phyloP scores from a whole-genome alignment of 192 early-diverging fungal species.

The Allomyces macrogynus region DNA sequence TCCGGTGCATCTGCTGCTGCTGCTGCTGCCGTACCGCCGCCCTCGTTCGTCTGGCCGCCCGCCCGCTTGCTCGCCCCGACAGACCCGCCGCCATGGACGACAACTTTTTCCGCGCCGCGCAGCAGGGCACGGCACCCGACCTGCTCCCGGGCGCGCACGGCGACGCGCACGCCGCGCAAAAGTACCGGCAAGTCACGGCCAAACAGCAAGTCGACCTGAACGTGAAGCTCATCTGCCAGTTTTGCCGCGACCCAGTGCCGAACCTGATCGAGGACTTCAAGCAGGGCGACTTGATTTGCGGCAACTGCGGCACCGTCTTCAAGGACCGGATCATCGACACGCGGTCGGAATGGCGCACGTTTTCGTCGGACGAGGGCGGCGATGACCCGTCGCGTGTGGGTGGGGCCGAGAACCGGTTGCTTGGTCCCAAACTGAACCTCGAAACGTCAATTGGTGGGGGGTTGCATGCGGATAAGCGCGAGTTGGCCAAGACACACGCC shows the following conservation, averaged over 20 bases:
- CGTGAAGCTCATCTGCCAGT: conserved; percentile 39
- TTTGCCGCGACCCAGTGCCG: conserved; percentile 56
- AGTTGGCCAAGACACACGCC: conserved; percentile 50
- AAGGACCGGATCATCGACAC: conserved; percentile 81
- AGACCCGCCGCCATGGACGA: too few species aligned
- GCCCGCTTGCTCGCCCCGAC: too few species aligned
- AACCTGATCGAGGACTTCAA: conserved; percentile 84
- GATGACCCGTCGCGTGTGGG: conserved; percentile 82
- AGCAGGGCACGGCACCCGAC: too few species aligned
- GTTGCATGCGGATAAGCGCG: conserved; percentile 51
- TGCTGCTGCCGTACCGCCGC: too few species aligned
- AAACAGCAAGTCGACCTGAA: conserved; percentile 24
- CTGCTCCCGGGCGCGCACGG: background rate
- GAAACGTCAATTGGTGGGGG: conserved; percentile 67
- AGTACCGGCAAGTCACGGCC: conserved; percentile 1
- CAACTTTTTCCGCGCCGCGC: too few species aligned
- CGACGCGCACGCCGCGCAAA: conserved; percentile 6
- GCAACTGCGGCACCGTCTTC: conserved; percentile 69
- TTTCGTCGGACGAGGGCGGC: conserved; percentile 68
- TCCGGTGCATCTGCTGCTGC: too few species aligned
- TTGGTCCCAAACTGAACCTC: conserved; percentile 47
- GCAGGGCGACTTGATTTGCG: conserved; percentile 75
- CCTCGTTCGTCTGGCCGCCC: too few species aligned
- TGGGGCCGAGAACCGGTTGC: conserved; percentile 51
- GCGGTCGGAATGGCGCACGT: conserved; percentile 91